A percentile compares a stretch with the other conserved stretches of the same genome.
phyloP scores from a whole-genome alignment of 345 rosid genomes.

The Salix brachista region DNA sequence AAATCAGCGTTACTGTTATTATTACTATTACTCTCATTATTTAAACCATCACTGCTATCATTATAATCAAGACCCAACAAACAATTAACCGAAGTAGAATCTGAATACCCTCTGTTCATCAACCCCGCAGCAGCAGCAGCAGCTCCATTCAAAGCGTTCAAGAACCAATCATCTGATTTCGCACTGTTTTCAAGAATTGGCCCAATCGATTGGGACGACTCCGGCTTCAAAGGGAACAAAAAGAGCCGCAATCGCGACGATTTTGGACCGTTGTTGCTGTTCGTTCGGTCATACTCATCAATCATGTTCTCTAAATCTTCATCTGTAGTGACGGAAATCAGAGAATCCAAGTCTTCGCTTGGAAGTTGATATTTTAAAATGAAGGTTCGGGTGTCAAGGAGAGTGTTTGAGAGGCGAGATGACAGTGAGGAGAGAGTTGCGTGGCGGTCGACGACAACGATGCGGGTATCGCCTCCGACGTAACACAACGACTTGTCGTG shows the following conservation, averaged over 20 bases:
- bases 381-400: slow-evolving; percentile 60
- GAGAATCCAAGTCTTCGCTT: slow-evolving; percentile 86
- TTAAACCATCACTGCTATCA: slow-evolving; percentile 6
- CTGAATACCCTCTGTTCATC: slow-evolving; percentile 65
- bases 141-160: slow-evolving; percentile 66
- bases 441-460: slow-evolving; percentile 78
- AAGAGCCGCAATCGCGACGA: slow-evolving; percentile 69
- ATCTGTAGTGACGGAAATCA: slow-evolving; percentile 84
- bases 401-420: slow-evolving; percentile 56
- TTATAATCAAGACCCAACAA: slow-evolving; percentile 74
- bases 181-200: slow-evolving; percentile 1
- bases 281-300: slow-evolving; percentile 85
- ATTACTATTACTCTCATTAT: not conserved
- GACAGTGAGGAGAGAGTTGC: slow-evolving; percentile 53
- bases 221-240: slow-evolving; percentile 22
- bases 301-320: slow-evolving; percentile 96
- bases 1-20: slow-evolving; percentile 25
- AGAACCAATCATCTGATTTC: slow-evolving; percentile 20
- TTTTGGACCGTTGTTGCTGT: slow-evolving; percentile 37
- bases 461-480: slow-evolving; percentile 87
- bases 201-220: not conserved
- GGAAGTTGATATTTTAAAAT: slow-evolving; percentile 94
- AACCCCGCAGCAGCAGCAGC: not conserved
- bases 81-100: slow-evolving; percentile 67
- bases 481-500: slow-evolving; percentile 85